Conservation (phyloP, 108 stramenopile species). For the Epithemia pelagica region DNA sequence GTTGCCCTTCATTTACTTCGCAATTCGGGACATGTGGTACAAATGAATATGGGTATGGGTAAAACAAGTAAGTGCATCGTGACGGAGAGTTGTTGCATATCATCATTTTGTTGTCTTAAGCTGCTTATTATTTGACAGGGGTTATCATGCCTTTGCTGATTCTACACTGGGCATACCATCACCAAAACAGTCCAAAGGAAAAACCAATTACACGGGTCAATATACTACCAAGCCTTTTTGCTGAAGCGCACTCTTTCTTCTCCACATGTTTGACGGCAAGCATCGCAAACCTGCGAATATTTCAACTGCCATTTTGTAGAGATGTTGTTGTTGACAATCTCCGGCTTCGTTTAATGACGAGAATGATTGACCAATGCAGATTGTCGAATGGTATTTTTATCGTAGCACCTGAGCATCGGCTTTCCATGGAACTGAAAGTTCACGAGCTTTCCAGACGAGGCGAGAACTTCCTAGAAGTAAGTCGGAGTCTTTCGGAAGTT, state of each 20-base stretch:
- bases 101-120: too few species aligned
- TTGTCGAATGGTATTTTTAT: conserved; percentile 27
- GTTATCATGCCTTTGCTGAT: neutral
- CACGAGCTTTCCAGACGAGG: conserved; percentile 21
- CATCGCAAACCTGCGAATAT: neutral
- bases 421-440: conserved; percentile 40
- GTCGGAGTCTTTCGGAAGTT: neutral
- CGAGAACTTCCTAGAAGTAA: neutral
- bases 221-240: neutral
- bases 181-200: neutral
- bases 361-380: conserved; percentile 19
- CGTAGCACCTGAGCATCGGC: conserved; percentile 48
- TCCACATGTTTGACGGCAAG: neutral
- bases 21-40: conserved; percentile 35
- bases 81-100: too few species aligned
- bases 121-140: neutral
- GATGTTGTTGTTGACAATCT: neutral
- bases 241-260: neutral
- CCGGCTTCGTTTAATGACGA: neutral
- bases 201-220: neutral
- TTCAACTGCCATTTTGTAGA: neutral
- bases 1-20: conserved; percentile 43
- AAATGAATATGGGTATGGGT: conserved; percentile 55
- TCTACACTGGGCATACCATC: neutral
- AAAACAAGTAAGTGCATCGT: conserved; percentile 36